Conservation (phyloP, 176 grass and related monocot species). For the Cymbopogon citratus region DNA sequence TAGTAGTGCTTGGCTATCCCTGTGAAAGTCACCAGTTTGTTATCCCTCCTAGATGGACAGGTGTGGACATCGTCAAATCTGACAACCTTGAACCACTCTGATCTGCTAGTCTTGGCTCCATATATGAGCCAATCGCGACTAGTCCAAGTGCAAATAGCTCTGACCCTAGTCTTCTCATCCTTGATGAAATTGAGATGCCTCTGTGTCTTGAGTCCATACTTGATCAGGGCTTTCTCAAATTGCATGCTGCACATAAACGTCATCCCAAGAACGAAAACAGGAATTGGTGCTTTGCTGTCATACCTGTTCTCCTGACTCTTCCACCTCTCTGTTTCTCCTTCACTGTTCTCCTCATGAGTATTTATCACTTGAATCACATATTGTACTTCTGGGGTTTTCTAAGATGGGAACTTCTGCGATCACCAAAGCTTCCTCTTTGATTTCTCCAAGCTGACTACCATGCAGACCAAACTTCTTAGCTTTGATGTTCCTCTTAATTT, state of each 20-base stretch:
- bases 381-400: background rate
- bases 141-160: background rate
- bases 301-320: background rate
- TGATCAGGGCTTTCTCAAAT: background rate
- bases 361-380: background rate
- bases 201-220: background rate
- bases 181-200: background rate
- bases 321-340: background rate
- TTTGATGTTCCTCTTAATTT: background rate
- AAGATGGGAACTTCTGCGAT: background rate
- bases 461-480: background rate
- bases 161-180: background rate
- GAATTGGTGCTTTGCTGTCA: background rate
- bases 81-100: background rate
- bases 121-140: background rate
- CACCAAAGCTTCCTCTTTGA: background rate
- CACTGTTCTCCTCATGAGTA: background rate
- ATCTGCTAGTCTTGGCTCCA: background rate
- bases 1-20: background rate
- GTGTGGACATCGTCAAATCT: background rate
- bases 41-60: background rate
- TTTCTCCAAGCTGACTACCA: background rate
- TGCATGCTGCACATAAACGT: background rate
- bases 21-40: background rate
- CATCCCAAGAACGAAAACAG: background rate